These are phyloP conservation scores for Nepenthes mirabilis DNA, from an alignment of 148 eudicot species.

Conservation along the genomic window DNA sequence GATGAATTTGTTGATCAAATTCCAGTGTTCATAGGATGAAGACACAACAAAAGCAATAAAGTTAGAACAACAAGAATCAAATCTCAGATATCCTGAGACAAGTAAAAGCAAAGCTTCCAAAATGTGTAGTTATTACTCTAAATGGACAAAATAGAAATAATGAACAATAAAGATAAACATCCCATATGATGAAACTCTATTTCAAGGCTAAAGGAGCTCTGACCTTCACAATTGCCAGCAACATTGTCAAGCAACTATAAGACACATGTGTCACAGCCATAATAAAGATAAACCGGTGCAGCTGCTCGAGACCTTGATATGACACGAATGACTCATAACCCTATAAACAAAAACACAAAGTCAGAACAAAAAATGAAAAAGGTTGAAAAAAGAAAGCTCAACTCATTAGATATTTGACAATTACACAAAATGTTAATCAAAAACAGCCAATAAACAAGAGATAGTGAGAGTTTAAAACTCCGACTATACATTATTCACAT, in stretches of 20 bases:
- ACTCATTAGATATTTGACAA: constrained; percentile 1
- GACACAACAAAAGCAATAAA: too few relatives aligned
- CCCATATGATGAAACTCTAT: background rate
- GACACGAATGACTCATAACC: constrained; percentile 87
- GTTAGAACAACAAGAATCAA: too few relatives aligned
- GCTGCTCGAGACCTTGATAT: constrained; percentile 94
- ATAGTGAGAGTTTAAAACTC: background rate
- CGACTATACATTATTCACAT: background rate
- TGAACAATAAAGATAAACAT: too few relatives aligned
- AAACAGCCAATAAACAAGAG: background rate
- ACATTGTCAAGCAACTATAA: constrained; percentile 96
- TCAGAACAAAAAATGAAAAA: constrained; percentile 3
- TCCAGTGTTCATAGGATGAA: too few relatives aligned
- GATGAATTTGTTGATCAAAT: too few relatives aligned
- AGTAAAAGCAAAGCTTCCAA: too few relatives aligned
- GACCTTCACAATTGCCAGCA: constrained; percentile 96
- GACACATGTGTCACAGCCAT: constrained; percentile 97
- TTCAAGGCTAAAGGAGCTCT: background rate
- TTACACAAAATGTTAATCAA: background rate
- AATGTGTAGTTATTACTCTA: too few relatives aligned
- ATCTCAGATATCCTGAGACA: too few relatives aligned
- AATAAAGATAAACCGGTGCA: constrained; percentile 95
- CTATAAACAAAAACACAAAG: constrained; percentile 17
- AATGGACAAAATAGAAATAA: too few relatives aligned
- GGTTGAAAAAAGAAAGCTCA: background rate